Evolutionary conservation across 352 stramenopile species (phyloP).

Genomic region (Phytophthora ohioensis): DNA sequence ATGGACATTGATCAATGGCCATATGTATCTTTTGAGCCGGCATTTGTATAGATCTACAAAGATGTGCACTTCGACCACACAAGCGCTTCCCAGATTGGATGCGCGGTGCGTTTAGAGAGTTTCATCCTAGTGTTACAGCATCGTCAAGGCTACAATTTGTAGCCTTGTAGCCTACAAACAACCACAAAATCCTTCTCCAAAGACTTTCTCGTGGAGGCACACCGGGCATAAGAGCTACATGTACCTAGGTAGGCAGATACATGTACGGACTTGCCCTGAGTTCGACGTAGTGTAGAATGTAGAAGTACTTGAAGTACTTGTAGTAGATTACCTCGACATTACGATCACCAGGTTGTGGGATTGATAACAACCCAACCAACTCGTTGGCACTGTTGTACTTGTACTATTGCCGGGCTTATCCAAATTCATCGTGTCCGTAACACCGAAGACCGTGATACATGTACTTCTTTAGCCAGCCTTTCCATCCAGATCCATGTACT

Average conservation of each 20-base stretch:
- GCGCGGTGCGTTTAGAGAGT: constrained; percentile 16
- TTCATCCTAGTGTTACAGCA: constrained; percentile 12
- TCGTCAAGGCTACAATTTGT: not conserved
- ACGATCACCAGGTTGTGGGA: not conserved
- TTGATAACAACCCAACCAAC: no score
- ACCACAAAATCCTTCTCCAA: not conserved
- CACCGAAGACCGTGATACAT: no score
- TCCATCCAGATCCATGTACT: no score
- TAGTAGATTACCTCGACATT: constrained; percentile 4
- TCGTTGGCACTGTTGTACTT: no score
- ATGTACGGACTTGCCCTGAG: no score
- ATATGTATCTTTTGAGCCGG: not conserved
- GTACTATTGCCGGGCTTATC: no score
- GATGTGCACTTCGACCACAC: constrained; percentile 6
- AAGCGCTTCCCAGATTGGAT: not conserved
- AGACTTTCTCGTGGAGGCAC: constrained; percentile 5
- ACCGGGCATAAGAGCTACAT: no score
- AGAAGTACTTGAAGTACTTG: not conserved
- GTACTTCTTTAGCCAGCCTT: no score
- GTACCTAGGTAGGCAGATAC: no score
- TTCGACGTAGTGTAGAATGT: no score
- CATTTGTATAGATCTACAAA: not conserved
- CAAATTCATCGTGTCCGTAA: no score
- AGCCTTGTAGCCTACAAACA: no score
- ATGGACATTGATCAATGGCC: not conserved